Conservation (phyloP, 1,284 basidiomycete species). For the Cryptococcus neoformans region DNA sequence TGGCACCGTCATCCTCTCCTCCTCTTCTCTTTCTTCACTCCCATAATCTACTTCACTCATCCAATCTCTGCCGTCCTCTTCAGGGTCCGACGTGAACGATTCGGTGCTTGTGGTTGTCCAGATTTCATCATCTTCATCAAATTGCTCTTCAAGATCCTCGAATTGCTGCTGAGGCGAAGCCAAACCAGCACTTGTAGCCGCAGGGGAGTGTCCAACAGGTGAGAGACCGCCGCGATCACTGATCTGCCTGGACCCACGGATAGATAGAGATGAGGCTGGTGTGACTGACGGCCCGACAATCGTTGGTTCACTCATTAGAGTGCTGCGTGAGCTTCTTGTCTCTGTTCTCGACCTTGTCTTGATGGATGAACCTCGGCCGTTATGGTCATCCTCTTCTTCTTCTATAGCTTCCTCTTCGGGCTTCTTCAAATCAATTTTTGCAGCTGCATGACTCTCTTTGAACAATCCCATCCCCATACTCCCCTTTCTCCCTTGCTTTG, state of each 20-base stretch:
- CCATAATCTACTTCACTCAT: constrained; percentile 7
- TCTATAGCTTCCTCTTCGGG: constrained; percentile 5
- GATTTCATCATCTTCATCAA: constrained; percentile 17
- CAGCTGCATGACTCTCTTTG: constrained; percentile 36
- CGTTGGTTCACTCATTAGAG: background rate
- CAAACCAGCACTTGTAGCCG: no score
- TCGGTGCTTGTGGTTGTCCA: constrained; percentile 22
- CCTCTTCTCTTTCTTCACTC: constrained; percentile 23
- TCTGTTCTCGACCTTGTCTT: constrained; percentile 4
- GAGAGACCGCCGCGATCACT: background rate
- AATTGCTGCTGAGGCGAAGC: background rate
- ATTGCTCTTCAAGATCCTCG: constrained; percentile 7
- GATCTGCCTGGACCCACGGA: constrained; percentile 6
- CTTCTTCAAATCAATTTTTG: background rate
- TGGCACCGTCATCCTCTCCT: constrained; percentile 77
- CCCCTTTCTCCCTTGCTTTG: constrained; percentile 48
- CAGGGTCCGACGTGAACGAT: constrained; percentile 14
- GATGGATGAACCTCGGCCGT: background rate
- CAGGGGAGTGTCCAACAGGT: no score
- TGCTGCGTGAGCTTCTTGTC: constrained; percentile 4
- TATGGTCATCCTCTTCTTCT: constrained; percentile 5
- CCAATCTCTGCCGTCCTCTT: constrained; percentile 11
- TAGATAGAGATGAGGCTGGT: constrained; percentile 11
- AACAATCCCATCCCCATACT: constrained; percentile 51
- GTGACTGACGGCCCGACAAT: background rate